These are phyloP conservation scores for Plasmodium cynomolgi DNA, from an alignment of 169 alveolate genomes.

Conservation along the genomic window DNA sequence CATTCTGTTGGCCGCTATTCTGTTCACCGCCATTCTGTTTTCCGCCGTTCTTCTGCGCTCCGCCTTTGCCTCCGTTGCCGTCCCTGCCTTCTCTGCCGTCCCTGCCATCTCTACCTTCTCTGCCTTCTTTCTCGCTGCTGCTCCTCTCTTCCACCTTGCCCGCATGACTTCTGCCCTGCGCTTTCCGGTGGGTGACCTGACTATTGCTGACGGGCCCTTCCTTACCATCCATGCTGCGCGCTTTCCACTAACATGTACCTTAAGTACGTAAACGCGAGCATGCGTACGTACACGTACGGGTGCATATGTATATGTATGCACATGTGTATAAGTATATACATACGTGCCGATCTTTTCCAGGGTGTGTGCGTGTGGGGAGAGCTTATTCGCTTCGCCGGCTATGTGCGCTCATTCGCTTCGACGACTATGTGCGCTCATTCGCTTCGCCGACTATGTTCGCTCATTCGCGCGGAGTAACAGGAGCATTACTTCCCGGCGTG, in stretches of 20 bases:
- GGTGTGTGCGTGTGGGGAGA: background rate
- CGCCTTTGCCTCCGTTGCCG: background rate
- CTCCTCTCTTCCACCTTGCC: background rate
- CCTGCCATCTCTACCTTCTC: background rate
- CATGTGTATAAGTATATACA: background rate
- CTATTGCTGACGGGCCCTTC: slow-evolving; percentile 13
- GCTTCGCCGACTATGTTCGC: background rate
- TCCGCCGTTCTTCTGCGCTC: background rate
- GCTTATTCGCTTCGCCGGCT: background rate
- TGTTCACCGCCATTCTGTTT: background rate
- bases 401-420: background rate
- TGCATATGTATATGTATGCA: background rate
- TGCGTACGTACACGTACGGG: background rate
- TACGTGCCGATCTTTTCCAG: background rate
- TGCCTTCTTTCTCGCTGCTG: background rate
- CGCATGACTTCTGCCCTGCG: background rate
- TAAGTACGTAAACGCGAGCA: background rate
- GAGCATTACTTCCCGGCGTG: background rate
- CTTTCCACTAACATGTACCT: background rate
- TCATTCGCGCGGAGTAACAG: background rate
- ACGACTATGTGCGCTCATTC: background rate
- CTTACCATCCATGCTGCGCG: slow-evolving; percentile 37
- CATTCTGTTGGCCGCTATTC: background rate
- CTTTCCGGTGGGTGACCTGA: background rate
- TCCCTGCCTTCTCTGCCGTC: background rate